Base-by-base conservation (phyloP, 345 rosid species). In the Lumnitzera racemosa region DNA sequence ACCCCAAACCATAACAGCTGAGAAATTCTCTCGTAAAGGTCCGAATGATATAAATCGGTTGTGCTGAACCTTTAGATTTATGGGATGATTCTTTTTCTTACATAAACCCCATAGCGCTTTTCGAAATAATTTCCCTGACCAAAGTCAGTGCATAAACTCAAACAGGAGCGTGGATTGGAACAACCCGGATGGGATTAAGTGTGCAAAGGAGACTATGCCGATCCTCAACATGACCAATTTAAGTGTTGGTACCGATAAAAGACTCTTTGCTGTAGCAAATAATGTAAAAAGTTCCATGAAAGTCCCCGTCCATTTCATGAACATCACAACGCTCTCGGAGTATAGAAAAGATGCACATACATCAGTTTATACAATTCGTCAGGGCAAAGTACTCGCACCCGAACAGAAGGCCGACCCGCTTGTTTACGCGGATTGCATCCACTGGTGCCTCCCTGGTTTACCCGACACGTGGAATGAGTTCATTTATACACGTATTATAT, bases 391-490 rank as follows among this genome's bases (percentile, higher is more conserved):
- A 57, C 63, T 77, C 0, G 75, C 84, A 13, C 67, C 59, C 12
- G 84, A 77, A 73, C 79, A 82, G 69, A 76, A 61, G 55, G 71
- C 70, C n/a, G 81, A 85, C 54, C 91, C 91, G 2, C 74, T 66
- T 14, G 85, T 63, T 0, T 85, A 70, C 13, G 94, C 91, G 0
- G 99, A 91, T 64, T 94, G 99, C 57, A 70, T 77, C 53, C 99
- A 94, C 25, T 91, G 99, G 99, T 92, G 98, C 61, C 90, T 94
- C 49, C 99, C 96, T 0, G 97, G 99, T 15, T 67, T 94, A 59
- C 99, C 97, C 10, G 99, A 94, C 57, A 81, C 84, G 2, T 91
- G 98, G 99, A 87, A 90, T 13, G 96, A 92, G 71, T 82, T 92
- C 52, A 61, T 92, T 13, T 92, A 81, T 62, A 27, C 91, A 5